Conservation (phyloP, 2,329 filamentous ascomycete species). For the Immersiporthe knoxdaviesiana region DNA sequence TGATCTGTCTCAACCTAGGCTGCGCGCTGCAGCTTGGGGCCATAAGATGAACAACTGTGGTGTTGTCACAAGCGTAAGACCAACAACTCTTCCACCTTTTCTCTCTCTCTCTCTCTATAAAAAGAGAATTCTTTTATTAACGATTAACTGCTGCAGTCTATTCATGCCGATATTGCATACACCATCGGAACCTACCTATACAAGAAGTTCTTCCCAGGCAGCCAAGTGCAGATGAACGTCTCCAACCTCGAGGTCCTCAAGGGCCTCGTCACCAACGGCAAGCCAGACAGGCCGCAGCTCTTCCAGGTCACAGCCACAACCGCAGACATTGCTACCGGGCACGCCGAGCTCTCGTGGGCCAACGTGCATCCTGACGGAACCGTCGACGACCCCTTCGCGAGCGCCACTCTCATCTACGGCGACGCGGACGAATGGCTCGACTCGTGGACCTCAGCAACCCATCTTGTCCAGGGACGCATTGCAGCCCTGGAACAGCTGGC, state of each 20-base stretch:
- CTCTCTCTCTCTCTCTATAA: no score
- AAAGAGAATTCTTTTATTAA: not conserved
- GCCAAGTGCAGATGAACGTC: conserved; percentile 41
- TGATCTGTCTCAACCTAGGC: not conserved
- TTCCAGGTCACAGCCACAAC: conserved; percentile 38
- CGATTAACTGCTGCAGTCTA: conserved; percentile 34
- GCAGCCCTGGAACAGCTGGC: not conserved
- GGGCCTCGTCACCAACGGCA: conserved; percentile 39
- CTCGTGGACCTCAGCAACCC: not conserved
- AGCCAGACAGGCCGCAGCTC: conserved; percentile 37
- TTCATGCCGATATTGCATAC: conserved; percentile 67
- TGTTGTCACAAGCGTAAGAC: conserved; percentile 49
- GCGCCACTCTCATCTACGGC: not conserved
- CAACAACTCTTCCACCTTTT: conserved; percentile 18
- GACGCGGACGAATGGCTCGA: not conserved
- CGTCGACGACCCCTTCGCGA: conserved; percentile 5
- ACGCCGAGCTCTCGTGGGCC: conserved; percentile 46
- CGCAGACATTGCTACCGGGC: conserved; percentile 49
- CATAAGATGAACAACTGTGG: conserved; percentile 48
- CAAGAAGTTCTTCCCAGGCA: conserved; percentile 51
- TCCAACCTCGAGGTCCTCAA: conserved; percentile 43
- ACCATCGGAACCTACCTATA: conserved; percentile 63
- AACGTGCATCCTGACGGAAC: conserved; percentile 42
- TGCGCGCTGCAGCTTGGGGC: conserved; percentile 33
- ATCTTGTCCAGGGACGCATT: not conserved